Percentiles rank a stretch among this genome's conserved stretches.
Conservation (phyloP, 768 basidiomycete species). For the Flagelloscypha sp. region DNA sequence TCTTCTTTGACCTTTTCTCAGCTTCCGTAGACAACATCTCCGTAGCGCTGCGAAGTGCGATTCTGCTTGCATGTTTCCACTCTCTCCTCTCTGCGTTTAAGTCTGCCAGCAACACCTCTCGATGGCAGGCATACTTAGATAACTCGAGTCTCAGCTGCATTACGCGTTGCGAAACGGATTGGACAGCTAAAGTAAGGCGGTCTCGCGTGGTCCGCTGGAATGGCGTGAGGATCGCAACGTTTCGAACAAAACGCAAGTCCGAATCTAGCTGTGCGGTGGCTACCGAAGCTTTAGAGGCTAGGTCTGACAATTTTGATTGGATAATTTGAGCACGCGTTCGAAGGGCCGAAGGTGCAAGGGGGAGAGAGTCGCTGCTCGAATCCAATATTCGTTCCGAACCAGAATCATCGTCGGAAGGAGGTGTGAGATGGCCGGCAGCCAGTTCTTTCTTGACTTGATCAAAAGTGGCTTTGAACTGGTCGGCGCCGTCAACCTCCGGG, state of each 20-base stretch:
- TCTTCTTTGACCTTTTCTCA: slow-evolving; percentile 17
- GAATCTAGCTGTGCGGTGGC: slow-evolving; percentile 54
- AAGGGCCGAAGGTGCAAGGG: slow-evolving; percentile 15
- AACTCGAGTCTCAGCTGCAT: slow-evolving; percentile 64
- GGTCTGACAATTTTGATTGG: slow-evolving; percentile 50
- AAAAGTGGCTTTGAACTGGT: slow-evolving; percentile 75
- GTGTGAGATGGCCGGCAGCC: slow-evolving; percentile 42
- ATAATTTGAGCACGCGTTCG: slow-evolving; percentile 52
- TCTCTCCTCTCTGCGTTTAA: slow-evolving; percentile 62
- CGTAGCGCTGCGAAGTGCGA: slow-evolving; percentile 69
- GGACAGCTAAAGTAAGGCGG: slow-evolving; percentile 54
- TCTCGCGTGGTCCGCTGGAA: slow-evolving; percentile 82
- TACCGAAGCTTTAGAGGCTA: slow-evolving; percentile 50
- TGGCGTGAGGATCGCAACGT: slow-evolving; percentile 78
- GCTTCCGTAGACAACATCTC: slow-evolving; percentile 47
- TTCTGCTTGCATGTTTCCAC: slow-evolving; percentile 55
- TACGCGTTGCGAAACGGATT: slow-evolving; percentile 55
- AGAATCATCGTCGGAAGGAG: slow-evolving; percentile 17
- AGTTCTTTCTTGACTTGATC: slow-evolving; percentile 82
- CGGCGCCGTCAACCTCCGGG: slow-evolving; percentile 51
- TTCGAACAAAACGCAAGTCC: slow-evolving; percentile 67
- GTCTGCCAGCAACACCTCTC: slow-evolving; percentile 66
- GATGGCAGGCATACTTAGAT: slow-evolving; percentile 66
- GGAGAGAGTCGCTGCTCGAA: not conserved
- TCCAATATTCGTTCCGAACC: slow-evolving; percentile 11